Evolutionary conservation across 2,329 filamentous ascomycete genomes (phyloP).

Genomic region (Pleoardoris graminearum): DNA sequence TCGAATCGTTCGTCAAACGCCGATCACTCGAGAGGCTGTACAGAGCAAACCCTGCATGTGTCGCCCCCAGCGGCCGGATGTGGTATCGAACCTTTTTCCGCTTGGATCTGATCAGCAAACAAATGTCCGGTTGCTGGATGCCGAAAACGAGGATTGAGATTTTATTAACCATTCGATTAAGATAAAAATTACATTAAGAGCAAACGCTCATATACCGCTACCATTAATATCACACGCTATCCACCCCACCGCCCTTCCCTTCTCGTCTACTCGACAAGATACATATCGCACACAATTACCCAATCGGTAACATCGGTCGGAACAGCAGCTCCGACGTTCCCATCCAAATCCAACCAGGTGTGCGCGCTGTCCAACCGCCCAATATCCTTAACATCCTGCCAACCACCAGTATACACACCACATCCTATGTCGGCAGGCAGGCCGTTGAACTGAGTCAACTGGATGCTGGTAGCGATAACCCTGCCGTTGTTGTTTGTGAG

Average conservation of each 20-base stretch:
- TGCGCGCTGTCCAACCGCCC: neutral
- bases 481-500: neutral
- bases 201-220: too few relatives aligned
- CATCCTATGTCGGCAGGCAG: neutral
- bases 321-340: neutral
- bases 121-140: slow-evolving; percentile 35
- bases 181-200: too few relatives aligned
- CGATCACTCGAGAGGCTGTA: slow-evolving; percentile 29
- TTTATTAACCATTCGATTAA: too few relatives aligned
- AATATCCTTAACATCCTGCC: neutral
- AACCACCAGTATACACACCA: neutral
- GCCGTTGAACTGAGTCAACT: neutral
- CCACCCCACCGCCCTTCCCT: too few relatives aligned
- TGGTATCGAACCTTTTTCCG: slow-evolving; percentile 34
- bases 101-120: slow-evolving; percentile 27
- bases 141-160: too few relatives aligned
- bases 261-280: neutral
- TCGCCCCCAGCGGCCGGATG: slow-evolving; percentile 35
- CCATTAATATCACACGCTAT: neutral
- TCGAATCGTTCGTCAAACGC: slow-evolving; percentile 23
- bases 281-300: neutral
- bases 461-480: neutral
- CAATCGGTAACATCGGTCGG: neutral
- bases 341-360: neutral
- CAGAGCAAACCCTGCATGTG: slow-evolving; percentile 28